phyloP scores from a whole-genome alignment of 2,329 filamentous ascomycete genomes.

The Pseudogymnoascus sp. region DNA sequence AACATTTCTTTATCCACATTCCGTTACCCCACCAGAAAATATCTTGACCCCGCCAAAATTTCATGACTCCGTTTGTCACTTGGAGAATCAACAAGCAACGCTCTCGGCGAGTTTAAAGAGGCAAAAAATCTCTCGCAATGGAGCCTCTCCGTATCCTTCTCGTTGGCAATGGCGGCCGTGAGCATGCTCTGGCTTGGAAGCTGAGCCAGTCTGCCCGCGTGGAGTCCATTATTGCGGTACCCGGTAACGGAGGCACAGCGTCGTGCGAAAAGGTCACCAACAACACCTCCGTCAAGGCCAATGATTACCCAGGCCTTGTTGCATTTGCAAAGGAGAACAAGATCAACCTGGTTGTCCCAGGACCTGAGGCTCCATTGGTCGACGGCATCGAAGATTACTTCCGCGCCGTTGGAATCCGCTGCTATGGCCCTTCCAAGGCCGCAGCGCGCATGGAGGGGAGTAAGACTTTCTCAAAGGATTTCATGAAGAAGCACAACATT shows the following conservation, averaged over 20 bases:
- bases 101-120: not conserved
- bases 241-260: slow-evolving; percentile 80
- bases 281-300: slow-evolving; percentile 56
- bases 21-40: slow-evolving; percentile 3
- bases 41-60: slow-evolving; percentile 8
- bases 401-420: slow-evolving; percentile 61
- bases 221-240: slow-evolving; percentile 61
- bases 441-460: slow-evolving; percentile 90
- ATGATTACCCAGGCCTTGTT: slow-evolving; percentile 71
- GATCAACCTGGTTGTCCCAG: slow-evolving; percentile 76
- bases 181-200: slow-evolving; percentile 91
- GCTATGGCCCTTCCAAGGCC: slow-evolving; percentile 77
- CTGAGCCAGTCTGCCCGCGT: slow-evolving; percentile 72
- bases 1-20: slow-evolving; percentile 8
- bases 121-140: slow-evolving; percentile 1
- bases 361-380: slow-evolving; percentile 83
- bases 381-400: slow-evolving; percentile 81
- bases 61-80: slow-evolving; percentile 4
- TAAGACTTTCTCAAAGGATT: slow-evolving; percentile 96
- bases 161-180: slow-evolving; percentile 83
- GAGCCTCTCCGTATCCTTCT: slow-evolving; percentile 62
- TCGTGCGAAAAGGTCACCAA: slow-evolving; percentile 63
- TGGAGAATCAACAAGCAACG: slow-evolving; percentile 8
- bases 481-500: slow-evolving; percentile 86
- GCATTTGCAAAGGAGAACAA: slow-evolving; percentile 62